Conservation (phyloP, 2,329 filamentous ascomycete genomes). For the Pestalotiopsis sp. region DNA sequence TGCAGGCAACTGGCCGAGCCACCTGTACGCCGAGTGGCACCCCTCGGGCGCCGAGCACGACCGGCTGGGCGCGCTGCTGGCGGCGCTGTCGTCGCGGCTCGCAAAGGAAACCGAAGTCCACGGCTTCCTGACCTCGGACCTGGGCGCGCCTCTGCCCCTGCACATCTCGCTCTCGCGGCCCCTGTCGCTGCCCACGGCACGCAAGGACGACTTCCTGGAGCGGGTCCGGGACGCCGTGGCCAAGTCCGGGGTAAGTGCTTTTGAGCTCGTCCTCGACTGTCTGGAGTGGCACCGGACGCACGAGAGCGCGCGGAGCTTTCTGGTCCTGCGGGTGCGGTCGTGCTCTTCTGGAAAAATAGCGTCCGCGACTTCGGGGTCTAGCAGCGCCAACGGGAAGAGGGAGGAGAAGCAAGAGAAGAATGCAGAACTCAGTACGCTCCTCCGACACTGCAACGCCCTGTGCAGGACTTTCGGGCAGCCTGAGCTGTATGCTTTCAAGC, state of each 20-base stretch:
- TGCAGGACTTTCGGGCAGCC: conserved; percentile 65
- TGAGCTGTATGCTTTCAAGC: conserved; percentile 59
- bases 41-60: conserved; percentile 40
- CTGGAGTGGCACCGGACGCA: conserved; percentile 53
- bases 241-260: conserved; percentile 38
- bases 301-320: conserved; percentile 74
- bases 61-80: conserved; percentile 44
- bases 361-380: not conserved
- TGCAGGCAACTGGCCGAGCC: conserved; percentile 87
- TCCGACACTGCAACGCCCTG: conserved; percentile 66
- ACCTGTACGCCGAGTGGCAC: conserved; percentile 84
- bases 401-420: conserved; percentile 28
- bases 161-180: conserved; percentile 91
- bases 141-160: conserved; percentile 75
- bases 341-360: conserved; percentile 29
- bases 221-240: conserved; percentile 42
- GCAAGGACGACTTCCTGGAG: conserved; percentile 68
- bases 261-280: conserved; percentile 37
- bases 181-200: conserved; percentile 70
- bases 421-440: conserved; percentile 59
- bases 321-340: conserved; percentile 68
- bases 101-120: conserved; percentile 46
- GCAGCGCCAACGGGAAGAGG: conserved; percentile 23
- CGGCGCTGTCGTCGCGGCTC: conserved; percentile 28
- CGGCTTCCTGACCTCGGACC: conserved; percentile 73